These are phyloP conservation scores for Coemansia sp. DNA, from an alignment of 192 early-diverging fungal species.

Conservation along the genomic window DNA sequence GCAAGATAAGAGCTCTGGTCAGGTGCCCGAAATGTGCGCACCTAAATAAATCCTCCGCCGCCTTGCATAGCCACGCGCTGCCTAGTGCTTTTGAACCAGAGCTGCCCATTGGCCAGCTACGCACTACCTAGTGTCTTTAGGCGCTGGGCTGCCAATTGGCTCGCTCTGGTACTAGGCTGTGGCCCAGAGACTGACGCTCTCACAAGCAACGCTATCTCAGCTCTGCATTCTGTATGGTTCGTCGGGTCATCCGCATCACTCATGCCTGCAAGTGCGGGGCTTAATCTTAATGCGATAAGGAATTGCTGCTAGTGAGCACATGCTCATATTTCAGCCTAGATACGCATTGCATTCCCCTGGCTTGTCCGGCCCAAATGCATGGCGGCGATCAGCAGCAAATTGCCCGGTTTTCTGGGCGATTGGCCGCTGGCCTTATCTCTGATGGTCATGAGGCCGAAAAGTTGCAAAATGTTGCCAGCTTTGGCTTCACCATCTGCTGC, in stretches of 20 bases:
- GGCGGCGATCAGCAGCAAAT: constrained; percentile 4
- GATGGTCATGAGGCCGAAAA: not conserved
- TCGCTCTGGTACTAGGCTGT: not conserved
- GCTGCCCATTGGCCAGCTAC: not conserved
- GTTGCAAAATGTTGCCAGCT: too few relatives aligned
- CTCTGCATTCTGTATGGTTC: too few relatives aligned
- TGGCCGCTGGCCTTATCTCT: constrained; percentile 9
- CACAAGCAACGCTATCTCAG: too few relatives aligned
- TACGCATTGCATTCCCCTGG: not conserved
- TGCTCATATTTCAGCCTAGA: not conserved
- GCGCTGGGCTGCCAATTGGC: not conserved
- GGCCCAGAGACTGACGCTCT: too few relatives aligned
- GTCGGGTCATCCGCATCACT: too few relatives aligned
- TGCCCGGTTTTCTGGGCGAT: not conserved
- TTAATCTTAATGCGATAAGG: too few relatives aligned
- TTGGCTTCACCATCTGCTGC: too few relatives aligned
- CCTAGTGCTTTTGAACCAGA: too few relatives aligned
- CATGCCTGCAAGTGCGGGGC: too few relatives aligned
- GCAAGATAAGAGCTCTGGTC: constrained; percentile 9
- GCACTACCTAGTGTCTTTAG: not conserved
- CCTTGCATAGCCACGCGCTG: not conserved
- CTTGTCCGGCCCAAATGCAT: not conserved
- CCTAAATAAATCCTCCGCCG: constrained; percentile 2
- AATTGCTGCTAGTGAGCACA: not conserved
- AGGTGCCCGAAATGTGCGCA: constrained; percentile 10